These are phyloP conservation scores for Cyberlindnera maritima DNA, from an alignment of 805 yeast genomes.

Conservation along the genomic window DNA sequence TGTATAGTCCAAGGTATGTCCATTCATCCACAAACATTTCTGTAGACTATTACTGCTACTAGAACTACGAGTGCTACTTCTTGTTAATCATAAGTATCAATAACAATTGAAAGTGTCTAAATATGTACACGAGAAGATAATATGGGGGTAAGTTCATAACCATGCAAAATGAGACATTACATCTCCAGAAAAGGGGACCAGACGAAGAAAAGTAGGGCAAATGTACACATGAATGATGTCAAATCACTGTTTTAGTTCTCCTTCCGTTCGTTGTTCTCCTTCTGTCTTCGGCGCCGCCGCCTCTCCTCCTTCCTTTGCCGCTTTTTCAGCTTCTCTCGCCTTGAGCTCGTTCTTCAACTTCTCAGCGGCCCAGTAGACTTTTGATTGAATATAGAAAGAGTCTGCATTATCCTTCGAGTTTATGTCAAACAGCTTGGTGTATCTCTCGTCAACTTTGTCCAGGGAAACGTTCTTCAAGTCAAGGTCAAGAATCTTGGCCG, in stretches of 20 bases:
- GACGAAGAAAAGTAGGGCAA: too few relatives aligned
- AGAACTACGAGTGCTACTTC: neutral
- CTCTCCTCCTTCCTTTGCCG: slow-evolving; percentile 19
- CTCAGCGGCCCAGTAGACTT: slow-evolving; percentile 93
- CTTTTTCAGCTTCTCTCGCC: slow-evolving; percentile 42
- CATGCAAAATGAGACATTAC: neutral
- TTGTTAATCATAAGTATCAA: neutral
- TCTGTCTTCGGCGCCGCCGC: slow-evolving; percentile 5
- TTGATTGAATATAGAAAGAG: slow-evolving; percentile 88
- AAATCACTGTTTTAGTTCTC: slow-evolving; percentile 8
- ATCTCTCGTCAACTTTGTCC: slow-evolving; percentile 66
- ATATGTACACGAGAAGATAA: slow-evolving; percentile 8
- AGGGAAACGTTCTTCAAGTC: slow-evolving; percentile 55
- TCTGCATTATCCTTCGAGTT: slow-evolving; percentile 96
- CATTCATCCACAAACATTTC: neutral
- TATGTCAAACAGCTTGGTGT: slow-evolving; percentile 78
- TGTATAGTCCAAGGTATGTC: neutral
- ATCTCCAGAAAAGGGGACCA: neutral
- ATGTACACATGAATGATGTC: too few relatives aligned
- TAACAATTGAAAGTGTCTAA: neutral
- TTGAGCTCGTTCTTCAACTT: slow-evolving; percentile 77
- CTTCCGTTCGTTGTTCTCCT: slow-evolving; percentile 5
- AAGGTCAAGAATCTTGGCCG: slow-evolving; percentile 84
- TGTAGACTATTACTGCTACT: neutral
- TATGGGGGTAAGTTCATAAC: slow-evolving; percentile 1